phyloP scores from a whole-genome alignment of 768 basidiomycete species.

The Coprinopsis cinerea region DNA sequence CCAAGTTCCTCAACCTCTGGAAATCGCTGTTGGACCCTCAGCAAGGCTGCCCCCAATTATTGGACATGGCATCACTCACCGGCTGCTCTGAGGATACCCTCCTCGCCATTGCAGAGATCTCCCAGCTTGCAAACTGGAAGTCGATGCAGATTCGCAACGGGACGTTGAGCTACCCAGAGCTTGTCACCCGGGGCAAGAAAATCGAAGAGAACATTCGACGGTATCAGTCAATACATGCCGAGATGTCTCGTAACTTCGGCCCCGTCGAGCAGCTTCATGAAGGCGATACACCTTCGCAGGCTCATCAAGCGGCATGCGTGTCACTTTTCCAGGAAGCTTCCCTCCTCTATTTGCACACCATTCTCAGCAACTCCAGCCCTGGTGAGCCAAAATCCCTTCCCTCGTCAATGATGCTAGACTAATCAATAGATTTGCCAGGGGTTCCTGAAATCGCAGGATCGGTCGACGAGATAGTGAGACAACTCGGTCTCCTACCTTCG shows the following conservation, averaged over 20 bases:
- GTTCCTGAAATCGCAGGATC: slow-evolving; percentile 64
- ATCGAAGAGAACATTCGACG: slow-evolving; percentile 63
- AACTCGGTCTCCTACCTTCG: slow-evolving; percentile 47
- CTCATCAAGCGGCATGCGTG: slow-evolving; percentile 41
- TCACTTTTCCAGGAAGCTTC: slow-evolving; percentile 63
- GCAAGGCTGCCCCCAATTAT: slow-evolving; percentile 28
- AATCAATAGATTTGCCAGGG: slow-evolving; percentile 32
- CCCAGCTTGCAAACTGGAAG: slow-evolving; percentile 75
- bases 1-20: slow-evolving; percentile 62
- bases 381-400: slow-evolving; percentile 35
- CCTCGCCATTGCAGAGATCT: slow-evolving; percentile 69
- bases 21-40: slow-evolving; percentile 55
- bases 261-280: slow-evolving; percentile 23
- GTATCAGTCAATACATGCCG: slow-evolving; percentile 30
- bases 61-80: slow-evolving; percentile 58
- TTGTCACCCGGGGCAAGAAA: slow-evolving; percentile 64
- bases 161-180: slow-evolving; percentile 66
- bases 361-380: slow-evolving; percentile 63
- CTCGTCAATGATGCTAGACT: background rate
- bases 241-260: slow-evolving; percentile 26
- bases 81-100: slow-evolving; percentile 79
- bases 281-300: slow-evolving; percentile 33
- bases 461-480: slow-evolving; percentile 48
- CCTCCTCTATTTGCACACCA: slow-evolving; percentile 62
- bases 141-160: slow-evolving; percentile 54